phyloP scores from a whole-genome alignment of 345 rosid genomes.

The Conringia planisiliqua region DNA sequence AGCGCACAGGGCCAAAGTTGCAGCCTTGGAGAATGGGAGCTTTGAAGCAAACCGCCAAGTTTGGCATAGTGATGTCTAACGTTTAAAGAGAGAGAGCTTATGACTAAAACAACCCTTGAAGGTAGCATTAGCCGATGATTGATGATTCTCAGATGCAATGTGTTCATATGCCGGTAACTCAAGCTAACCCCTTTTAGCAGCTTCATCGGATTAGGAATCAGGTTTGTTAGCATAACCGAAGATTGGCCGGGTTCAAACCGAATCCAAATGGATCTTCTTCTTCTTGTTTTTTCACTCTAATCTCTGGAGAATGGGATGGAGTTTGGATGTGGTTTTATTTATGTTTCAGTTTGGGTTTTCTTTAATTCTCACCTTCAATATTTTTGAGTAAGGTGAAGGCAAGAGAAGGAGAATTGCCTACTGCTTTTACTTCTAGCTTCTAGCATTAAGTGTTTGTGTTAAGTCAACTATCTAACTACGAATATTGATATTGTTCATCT shows the following conservation, averaged over 20 bases:
- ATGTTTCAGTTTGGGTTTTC: slow-evolving; percentile 12
- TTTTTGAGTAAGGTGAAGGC: slow-evolving; percentile 40
- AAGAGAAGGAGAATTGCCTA: slow-evolving; percentile 41
- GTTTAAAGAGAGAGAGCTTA: slow-evolving; percentile 5
- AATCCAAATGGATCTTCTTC: slow-evolving; percentile 18
- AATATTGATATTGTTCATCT: slow-evolving; percentile 27
- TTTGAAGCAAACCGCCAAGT: slow-evolving; percentile 22
- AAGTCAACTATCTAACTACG: slow-evolving; percentile 10
- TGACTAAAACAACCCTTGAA: slow-evolving; percentile 14
- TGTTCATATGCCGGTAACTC: slow-evolving; percentile 33
- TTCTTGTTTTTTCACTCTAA: neutral
- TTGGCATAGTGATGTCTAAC: slow-evolving; percentile 34
- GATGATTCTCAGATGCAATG: slow-evolving; percentile 20
- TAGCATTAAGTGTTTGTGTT: slow-evolving; percentile 27
- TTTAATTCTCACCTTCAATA: slow-evolving; percentile 32
- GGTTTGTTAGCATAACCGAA: slow-evolving; percentile 26
- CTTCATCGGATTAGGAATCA: slow-evolving; percentile 27
- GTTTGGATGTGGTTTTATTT: slow-evolving; percentile 24
- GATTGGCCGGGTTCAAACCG: slow-evolving; percentile 20
- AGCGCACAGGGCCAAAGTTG: slow-evolving; percentile 65
- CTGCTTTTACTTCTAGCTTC: slow-evolving; percentile 20
- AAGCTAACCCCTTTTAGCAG: slow-evolving; percentile 29
- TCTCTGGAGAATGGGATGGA: slow-evolving; percentile 24
- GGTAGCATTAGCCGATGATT: slow-evolving; percentile 21
- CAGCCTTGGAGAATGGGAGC: slow-evolving; percentile 57